Percentiles rank a stretch among this genome's conserved stretches.
Evolutionary conservation across 2,329 filamentous ascomycete genomes (phyloP).

Genomic region (Pseudocercospora eumusae): DNA sequence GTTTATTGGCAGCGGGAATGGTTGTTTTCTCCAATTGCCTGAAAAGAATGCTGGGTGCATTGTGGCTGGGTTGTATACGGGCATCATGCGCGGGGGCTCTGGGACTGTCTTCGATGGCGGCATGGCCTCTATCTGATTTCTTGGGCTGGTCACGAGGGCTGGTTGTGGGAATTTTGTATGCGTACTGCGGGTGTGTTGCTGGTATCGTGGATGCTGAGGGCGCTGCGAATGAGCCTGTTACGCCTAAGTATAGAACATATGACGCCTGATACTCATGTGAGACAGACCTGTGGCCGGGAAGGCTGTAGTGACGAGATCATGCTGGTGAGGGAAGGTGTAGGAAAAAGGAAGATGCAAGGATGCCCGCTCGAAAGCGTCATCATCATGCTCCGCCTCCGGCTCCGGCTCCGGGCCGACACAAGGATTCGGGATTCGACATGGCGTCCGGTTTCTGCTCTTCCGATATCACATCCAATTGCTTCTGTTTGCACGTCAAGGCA

Average conservation of each 20-base stretch:
- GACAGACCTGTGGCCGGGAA: conserved; percentile 22
- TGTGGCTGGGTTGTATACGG: conserved; percentile 57
- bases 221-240: conserved; percentile 20
- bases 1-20: conserved; percentile 47
- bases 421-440: background rate
- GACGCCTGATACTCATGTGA: background rate
- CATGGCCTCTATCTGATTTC: conserved; percentile 54
- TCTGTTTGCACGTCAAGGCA: conserved; percentile 6
- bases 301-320: conserved; percentile 27
- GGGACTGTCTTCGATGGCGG: conserved; percentile 36
- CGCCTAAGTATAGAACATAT: background rate
- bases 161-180: conserved; percentile 32
- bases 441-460: background rate
- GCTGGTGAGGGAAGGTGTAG: too few relatives aligned
- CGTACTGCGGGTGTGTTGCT: conserved; percentile 37
- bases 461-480: background rate
- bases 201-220: conserved; percentile 25
- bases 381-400: too few relatives aligned
- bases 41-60: conserved; percentile 79
- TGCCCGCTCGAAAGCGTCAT: conserved; percentile 1
- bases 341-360: too few relatives aligned
- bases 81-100: conserved; percentile 4
- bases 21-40: conserved; percentile 59
- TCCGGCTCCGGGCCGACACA: too few relatives aligned
- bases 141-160: conserved; percentile 33